Evolutionary conservation across 2,329 filamentous ascomycete genomes (phyloP), one percentile per base, ranked within the genome.

Genomic region (Bipolaris cookei): DNA sequence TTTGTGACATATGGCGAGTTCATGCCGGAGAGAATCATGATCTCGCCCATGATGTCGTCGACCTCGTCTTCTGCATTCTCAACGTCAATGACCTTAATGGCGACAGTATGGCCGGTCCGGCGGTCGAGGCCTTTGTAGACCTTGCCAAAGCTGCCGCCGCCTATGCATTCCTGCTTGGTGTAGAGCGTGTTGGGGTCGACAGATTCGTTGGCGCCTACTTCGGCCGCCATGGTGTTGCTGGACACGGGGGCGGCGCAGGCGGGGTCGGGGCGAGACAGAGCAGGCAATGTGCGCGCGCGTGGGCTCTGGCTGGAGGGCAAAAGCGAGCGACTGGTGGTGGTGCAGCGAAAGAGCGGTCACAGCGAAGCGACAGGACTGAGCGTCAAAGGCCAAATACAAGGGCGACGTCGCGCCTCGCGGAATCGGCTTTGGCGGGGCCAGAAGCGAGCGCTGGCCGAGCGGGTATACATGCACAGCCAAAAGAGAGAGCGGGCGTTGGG

Each of bases 11-110:
- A 97, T 16, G 92, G 92, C 16, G 94, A 98, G 79, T 96, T 91
- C 65, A 99, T 86, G 78, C 96, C 94, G 30, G 95, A 97, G 53
- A 99, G 84, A 69, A 99, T 98, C 66, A 94, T 92, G 67, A 99
- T 98, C 80, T 99, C 95, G 76, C 97, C 92, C 76, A 98, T 97
- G 70, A 99, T 99, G 79, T 99, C 95, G 81, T 98, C 95, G 67
- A 99, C 94, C 80, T 99, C 95, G 77, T 99, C 95, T 79, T 99
- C 95, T 71, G 95, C 95, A 80, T 95, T 97, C 79, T 99, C 95
- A 65, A 99, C 95, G 72, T 99, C 95, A 76, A 99, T 98, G 70
- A 99, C 85, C 79, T 99, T 99, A 82, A 99, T 99, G 25, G 95
- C 95, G 48, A 99, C 95, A 11, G 94, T 89, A 72, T 96, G 90